Base-by-base conservation (phyloP, 129 eudicot genomes). In the Lactuca sativa region DNA sequence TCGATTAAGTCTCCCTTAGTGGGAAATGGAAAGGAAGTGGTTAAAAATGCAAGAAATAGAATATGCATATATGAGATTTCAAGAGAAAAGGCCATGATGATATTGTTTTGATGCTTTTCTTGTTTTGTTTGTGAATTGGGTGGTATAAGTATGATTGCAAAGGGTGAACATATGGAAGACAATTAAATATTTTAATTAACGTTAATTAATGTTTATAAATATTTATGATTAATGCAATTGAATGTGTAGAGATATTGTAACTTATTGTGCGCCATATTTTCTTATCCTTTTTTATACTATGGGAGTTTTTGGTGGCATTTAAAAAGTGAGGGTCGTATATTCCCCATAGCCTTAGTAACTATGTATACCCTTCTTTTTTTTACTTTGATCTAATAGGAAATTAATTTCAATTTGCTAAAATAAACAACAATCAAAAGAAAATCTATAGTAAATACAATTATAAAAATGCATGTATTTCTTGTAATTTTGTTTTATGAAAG, bases 71-170 rank as follows among this genome's bases (percentile, higher is more conserved):
- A 67, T 67, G 73, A 52, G 9, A 25, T 13, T 48, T 48, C 12
- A 49, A 48, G 57, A 65, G 37, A 25, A 54, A 15, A 54, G 8
- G 62, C 73, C 73, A 67, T 67, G 72, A 53, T 67, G 33, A 25
- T n/a, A 37, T 67, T 13, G 30, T 34, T 52, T 18, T 67, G 52
- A 36, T 62, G 52, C 4, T 47, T 47, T 47, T 47, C n/a, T 47
- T 11, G 52, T 47, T 11, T 47, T 47, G 52, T 47, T 47, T 47
- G 5, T 47, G 30, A 25, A 25, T 25, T 25, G 30, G 30, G n/a
- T 8, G 52, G 15, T 47, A 47, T 47, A 47, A 2, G 12, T 47
- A 47, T 11, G 15, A n/a, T 11, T 47, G 15, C 12, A 11, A 47
- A 2, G 52, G 52, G 5, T 12, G 52, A 47, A 47, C 2, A 10